Base-by-base conservation (phyloP, 768 basidiomycete genomes). In the Kwoniella sp. region DNA sequence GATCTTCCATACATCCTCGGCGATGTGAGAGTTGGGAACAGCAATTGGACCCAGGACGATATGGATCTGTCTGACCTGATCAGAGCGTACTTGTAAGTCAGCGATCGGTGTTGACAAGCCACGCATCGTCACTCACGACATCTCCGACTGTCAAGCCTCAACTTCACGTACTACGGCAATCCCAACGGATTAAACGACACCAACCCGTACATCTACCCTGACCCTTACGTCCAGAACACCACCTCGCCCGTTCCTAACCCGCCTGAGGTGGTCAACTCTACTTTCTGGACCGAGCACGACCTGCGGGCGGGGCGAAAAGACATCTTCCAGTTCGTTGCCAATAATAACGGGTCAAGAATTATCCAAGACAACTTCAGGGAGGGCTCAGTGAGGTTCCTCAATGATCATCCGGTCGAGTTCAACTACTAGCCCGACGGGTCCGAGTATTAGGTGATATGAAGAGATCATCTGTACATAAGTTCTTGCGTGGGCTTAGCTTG, bases 21-120 rank as follows among this genome's bases (percentile, higher is more conserved):
- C 17, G 23, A 50, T 11, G 26, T 50, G 20, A 31, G 33, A 22
- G 48, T 29, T 6, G 23, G 36, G 15, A 27, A 50, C 26, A 41
- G 41, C 26, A 56, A 61, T 36, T 65, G 58, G 45, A 60, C 63
- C n/a, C 52, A 56, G 5, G 43, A 38, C 9, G 57, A 64, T 27
- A 40, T n/a, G 17, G 26, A 28, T 10, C 39, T 73, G 2, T 59
- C 63, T 8, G 38, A 53, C 29, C 43, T 53, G 38, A 60, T 65
- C 46, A 44, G 56, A 27, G 58, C 60, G n/a, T 73, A 73, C 60
- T 70, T 65, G 71, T 72, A 33, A 55, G 70, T 53, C 22, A 20
- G 8, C 15, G 15, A 6, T 36, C 34, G 5, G 15, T 15, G 31
- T 32, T 32, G 8, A 8, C 31, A 8, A 8, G 31, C 31, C 9